These are phyloP conservation scores for Hortiboletus flavorubellus DNA, from an alignment of 768 basidiomycete species.

Conservation along the genomic window DNA sequence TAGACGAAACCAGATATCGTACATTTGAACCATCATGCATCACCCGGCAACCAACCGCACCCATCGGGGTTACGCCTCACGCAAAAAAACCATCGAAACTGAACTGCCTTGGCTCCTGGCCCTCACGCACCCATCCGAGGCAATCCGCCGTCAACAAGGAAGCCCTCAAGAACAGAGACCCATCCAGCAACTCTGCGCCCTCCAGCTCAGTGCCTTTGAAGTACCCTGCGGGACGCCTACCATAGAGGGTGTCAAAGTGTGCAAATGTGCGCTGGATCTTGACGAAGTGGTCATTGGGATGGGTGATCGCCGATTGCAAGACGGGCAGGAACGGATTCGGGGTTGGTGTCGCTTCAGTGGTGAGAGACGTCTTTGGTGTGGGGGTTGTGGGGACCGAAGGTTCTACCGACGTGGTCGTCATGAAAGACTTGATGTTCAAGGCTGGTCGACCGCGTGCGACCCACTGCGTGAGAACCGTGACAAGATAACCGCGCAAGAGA, in stretches of 20 bases:
- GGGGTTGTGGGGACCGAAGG: constrained; percentile 5
- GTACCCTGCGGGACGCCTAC: constrained; percentile 23
- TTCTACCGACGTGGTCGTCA: constrained; percentile 20
- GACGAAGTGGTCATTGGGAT: constrained; percentile 32
- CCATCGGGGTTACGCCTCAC: neutral
- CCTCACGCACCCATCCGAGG: constrained; percentile 40
- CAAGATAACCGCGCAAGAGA: constrained; percentile 31
- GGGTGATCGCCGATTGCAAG: constrained; percentile 34
- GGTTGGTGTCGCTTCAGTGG: constrained; percentile 7
- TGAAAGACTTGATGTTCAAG: constrained; percentile 30
- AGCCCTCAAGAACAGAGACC: constrained; percentile 31
- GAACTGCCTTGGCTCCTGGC: constrained; percentile 27
- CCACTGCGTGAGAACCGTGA: constrained; percentile 27
- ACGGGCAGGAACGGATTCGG: constrained; percentile 40
- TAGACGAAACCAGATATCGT: neutral
- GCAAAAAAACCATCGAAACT: constrained; percentile 26
- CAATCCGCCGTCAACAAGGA: constrained; percentile 29
- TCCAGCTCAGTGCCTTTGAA: constrained; percentile 26
- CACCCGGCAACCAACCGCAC: neutral
- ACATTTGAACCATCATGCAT: neutral
- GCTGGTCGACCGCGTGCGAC: constrained; percentile 26
- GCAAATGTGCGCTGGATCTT: constrained; percentile 33
- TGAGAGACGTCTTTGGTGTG: neutral
- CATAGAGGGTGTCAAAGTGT: constrained; percentile 32
- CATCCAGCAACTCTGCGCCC: constrained; percentile 33